These are phyloP conservation scores for Radiomyces spectabilis DNA, from an alignment of 192 early-diverging fungal genomes.

Conservation along the genomic window DNA sequence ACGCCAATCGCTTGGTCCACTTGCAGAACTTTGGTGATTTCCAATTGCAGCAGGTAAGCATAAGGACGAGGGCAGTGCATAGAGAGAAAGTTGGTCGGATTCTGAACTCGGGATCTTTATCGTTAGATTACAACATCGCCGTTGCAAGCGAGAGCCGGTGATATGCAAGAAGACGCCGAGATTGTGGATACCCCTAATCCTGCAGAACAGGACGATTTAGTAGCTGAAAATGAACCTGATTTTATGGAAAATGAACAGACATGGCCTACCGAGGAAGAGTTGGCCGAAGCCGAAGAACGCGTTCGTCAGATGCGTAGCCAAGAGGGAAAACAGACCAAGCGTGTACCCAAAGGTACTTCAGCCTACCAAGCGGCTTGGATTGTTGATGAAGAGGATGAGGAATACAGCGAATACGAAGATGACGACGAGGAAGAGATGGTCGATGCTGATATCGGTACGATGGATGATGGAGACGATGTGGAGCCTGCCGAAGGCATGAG, in stretches of 20 bases:
- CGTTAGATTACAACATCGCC: slow-evolving; percentile 14
- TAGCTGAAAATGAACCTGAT: slow-evolving; percentile 83
- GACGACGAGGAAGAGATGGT: slow-evolving; percentile 30
- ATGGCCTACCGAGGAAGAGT: slow-evolving; percentile 97
- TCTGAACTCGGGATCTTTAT: background rate
- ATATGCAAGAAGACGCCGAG: slow-evolving; percentile 26
- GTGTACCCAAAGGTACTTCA: slow-evolving; percentile 94
- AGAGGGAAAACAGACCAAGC: slow-evolving; percentile 34
- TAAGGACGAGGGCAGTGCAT: background rate
- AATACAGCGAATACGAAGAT: slow-evolving; percentile 46
- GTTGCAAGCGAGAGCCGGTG: background rate
- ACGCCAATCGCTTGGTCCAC: slow-evolving; percentile 88
- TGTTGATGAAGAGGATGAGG: slow-evolving; percentile 70
- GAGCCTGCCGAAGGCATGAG: slow-evolving; percentile 16
- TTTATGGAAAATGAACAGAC: slow-evolving; percentile 92
- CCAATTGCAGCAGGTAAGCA: slow-evolving; percentile 66
- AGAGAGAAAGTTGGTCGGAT: background rate
- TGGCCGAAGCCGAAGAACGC: slow-evolving; percentile 64
- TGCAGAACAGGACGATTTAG: slow-evolving; percentile 69
- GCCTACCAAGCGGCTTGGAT: slow-evolving; percentile 99
- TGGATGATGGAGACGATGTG: slow-evolving; percentile 30
- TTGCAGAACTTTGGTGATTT: slow-evolving; percentile 92
- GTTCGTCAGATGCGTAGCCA: slow-evolving; percentile 16
- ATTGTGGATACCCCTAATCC: slow-evolving; percentile 66
- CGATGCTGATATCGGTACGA: slow-evolving; percentile 29